Base-by-base conservation (phyloP, 2,329 filamentous ascomycete genomes). In the Pyrenochaeta sp. region DNA sequence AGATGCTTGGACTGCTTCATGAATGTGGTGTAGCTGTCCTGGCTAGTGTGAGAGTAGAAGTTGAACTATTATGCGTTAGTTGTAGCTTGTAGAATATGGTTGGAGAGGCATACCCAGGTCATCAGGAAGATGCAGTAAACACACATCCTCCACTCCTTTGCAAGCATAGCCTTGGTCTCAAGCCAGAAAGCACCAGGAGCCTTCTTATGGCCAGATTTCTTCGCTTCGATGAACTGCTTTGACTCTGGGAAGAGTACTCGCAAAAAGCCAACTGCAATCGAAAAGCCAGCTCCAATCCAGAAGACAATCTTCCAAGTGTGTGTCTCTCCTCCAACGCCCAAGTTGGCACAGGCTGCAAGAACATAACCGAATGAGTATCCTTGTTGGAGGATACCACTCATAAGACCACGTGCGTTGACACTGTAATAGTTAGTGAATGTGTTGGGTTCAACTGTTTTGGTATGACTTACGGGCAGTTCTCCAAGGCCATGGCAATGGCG, bases 341-440 rank as follows among this genome's bases (percentile, higher is more conserved):
- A 84, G 61, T 90, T 92, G 66, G 85, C 86, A 67, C 87, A 89
- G 2, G 90, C 90, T 5, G 91, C 91, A 58, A 92, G 82, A 35
- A 95, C 86, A 68, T 94, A 94, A 29, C 91, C 91, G 59, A 92
- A 83, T 0, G 89, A 89, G 71, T 92, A 93, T 2, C 91, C 91
- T 74, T 92, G 90, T 67, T 95, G 91, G 15, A 94, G 77, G 45
- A 95, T 90, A 48, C 91, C 91, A 12, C 88, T 91, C 84, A 95
- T 90, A 32, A 95, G 80, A 63, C 91, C 91, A 71, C 91, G 83
- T 7, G 90, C 87, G 51, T 90, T 85, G 51, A 64, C 58, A 40
- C 71, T 74, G 18, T 42, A 39, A 1, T 12, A 27, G 35, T 68
- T 60, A 71, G 59, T 44, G 4, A 33, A 17, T 18, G 5, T 79